Evolutionary conservation across 139 green algal genomes (phyloP), one percentile per base, ranked within the genome.

Genomic region (Haematococcus lacustris): DNA sequence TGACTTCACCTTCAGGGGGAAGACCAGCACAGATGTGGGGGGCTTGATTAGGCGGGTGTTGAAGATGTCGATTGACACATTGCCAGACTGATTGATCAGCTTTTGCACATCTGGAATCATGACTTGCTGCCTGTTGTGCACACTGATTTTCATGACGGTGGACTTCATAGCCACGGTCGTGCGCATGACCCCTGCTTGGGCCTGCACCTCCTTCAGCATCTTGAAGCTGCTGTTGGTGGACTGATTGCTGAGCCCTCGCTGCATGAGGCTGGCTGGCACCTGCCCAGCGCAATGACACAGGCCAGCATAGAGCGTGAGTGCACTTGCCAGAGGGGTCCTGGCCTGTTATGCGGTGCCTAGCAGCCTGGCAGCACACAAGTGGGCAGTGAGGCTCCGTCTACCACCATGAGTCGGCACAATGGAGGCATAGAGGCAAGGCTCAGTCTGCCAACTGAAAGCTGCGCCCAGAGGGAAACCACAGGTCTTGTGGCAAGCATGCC

Each of bases 41-140:
- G 83, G 83, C 80, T 82, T 79, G 66, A 88, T 79, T 53, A 86
- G 78, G 39, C 80, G 74, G 23, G 75, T 83, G 66, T 84, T 81
- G 80, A 88, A 88, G 38, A 88, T 80, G 68, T 88, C 83, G 0
- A 74, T 79, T 50, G 73, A 79, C 28, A 86, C 83, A 40, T 85
- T 85, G 57, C 83, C 83, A 47, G 71, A 74, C 76, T 88, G 83
- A 71, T 88, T 88, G 75, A 88, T 85, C 21, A 88, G 75, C 78
- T 86, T 86, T 64, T 88, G 83, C 9, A 88, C 83, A 35, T 88
- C 83, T 21, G 83, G 83, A 38, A 88, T 86, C 71, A 88, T 80
- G 47, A 88, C 80, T 75, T 88, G 83, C 78, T 88, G 82, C 68
- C 81, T 76, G 73, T 86, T 88, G 74, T 78, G 75, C 17, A 86